phyloP scores from a whole-genome alignment of 2,329 filamentous ascomycete genomes.

The Sporothrix sp. region DNA sequence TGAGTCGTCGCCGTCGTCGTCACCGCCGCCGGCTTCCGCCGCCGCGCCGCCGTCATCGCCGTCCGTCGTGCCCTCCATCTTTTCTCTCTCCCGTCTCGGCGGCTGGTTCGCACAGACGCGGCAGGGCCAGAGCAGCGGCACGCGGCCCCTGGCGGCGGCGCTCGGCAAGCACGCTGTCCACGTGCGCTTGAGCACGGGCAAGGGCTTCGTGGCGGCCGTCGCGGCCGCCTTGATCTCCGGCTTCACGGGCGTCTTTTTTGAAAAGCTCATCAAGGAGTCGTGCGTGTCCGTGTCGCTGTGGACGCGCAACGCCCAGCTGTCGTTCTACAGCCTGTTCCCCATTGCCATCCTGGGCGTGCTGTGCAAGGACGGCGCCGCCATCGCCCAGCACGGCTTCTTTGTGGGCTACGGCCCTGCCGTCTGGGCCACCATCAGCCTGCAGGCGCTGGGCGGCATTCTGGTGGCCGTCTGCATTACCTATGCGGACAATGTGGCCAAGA shows the following conservation, averaged over 20 bases:
- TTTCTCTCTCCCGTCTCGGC: neutral
- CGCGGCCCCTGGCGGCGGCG: neutral
- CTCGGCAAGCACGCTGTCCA: neutral
- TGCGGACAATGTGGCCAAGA: constrained; percentile 8
- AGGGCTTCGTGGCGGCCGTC: constrained; percentile 4
- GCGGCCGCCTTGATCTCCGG: constrained; percentile 4
- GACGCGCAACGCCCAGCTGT: constrained; percentile 7
- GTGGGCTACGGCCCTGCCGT: constrained; percentile 6
- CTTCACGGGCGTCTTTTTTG: constrained; percentile 7
- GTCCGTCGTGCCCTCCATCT: neutral
- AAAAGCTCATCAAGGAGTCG: constrained; percentile 10
- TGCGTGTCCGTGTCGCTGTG: constrained; percentile 4
- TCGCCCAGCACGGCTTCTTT: constrained; percentile 6
- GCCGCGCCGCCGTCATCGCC: neutral
- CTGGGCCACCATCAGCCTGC: constrained; percentile 1
- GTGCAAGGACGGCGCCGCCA: constrained; percentile 5
- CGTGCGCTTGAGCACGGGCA: neutral
- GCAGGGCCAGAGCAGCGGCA: neutral
- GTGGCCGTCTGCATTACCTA: constrained; percentile 7
- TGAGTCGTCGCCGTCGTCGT: neutral
- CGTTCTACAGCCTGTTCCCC: constrained; percentile 8
- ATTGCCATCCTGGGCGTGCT: neutral
- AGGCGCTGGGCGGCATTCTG: constrained; percentile 5
- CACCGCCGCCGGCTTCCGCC: too few relatives aligned
- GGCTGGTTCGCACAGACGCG: neutral